A percentile compares a stretch with the other conserved stretches of the same genome.
phyloP scores from a whole-genome alignment of 129 eudicot genomes.

The Artemisia argyi region DNA sequence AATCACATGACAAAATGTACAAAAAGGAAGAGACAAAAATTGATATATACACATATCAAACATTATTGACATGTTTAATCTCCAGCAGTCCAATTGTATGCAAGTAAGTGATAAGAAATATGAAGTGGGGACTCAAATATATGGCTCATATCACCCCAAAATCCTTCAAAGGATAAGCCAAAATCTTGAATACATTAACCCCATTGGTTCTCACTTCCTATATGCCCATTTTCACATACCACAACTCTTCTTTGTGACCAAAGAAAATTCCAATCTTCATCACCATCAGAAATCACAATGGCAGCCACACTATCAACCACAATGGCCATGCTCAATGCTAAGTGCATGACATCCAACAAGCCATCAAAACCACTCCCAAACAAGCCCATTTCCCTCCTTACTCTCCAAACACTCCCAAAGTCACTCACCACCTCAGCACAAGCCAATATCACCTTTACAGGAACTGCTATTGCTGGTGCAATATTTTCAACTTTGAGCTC shows the following conservation, averaged over 20 bases:
- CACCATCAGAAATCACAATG: slow-evolving; percentile 36
- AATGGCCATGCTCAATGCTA: slow-evolving; percentile 71
- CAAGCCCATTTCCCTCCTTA: slow-evolving; percentile 44
- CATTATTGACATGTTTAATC: neutral
- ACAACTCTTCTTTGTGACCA: neutral
- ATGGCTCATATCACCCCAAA: slow-evolving; percentile 48
- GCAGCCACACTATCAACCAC: slow-evolving; percentile 80
- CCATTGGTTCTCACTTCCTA: slow-evolving; percentile 51
- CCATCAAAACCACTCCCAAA: slow-evolving; percentile 39
- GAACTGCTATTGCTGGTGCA: slow-evolving; percentile 76
- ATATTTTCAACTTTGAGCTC: slow-evolving; percentile 74
- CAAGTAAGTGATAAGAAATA: slow-evolving; percentile 54
- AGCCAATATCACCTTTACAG: slow-evolving; percentile 39
- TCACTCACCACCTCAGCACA: slow-evolving; percentile 37
- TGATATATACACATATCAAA: neutral
- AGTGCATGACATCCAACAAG: slow-evolving; percentile 38
- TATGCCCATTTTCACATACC: slow-evolving; percentile 17
- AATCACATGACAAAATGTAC: neutral
- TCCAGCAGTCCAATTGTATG: neutral
- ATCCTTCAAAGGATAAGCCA: slow-evolving; percentile 54
- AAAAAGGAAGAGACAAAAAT: neutral
- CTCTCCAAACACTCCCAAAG: slow-evolving; percentile 58
- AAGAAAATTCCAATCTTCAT: neutral
- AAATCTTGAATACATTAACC: slow-evolving; percentile 43
- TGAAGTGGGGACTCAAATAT: slow-evolving; percentile 35